Evolutionary conservation across 805 yeast genomes (phyloP).

Genomic region (Candida parachauliodes): DNA sequence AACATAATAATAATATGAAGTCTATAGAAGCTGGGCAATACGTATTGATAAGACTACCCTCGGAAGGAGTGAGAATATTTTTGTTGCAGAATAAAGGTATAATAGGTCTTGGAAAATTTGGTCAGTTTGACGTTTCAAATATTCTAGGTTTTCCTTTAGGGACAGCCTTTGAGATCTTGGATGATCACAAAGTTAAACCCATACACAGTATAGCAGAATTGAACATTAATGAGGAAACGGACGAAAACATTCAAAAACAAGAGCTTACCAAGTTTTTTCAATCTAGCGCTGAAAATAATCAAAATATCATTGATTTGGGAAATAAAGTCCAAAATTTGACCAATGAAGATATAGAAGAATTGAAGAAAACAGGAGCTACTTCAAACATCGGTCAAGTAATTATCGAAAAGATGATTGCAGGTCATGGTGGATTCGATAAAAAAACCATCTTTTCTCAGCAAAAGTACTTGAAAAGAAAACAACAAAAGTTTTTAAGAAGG

Average conservation of each 20-base stretch:
- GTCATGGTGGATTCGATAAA: slow-evolving; percentile 82
- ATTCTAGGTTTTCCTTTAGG: slow-evolving; percentile 83
- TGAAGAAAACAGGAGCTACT: slow-evolving; percentile 69
- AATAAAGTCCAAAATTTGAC: slow-evolving; percentile 68
- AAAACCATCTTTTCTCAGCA: slow-evolving; percentile 89
- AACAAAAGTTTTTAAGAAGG: slow-evolving; percentile 81
- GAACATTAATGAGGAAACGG: slow-evolving; percentile 20
- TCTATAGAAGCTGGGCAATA: slow-evolving; percentile 46
- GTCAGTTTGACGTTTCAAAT: slow-evolving; percentile 71
- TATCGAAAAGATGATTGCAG: slow-evolving; percentile 74
- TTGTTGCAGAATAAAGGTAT: slow-evolving; percentile 57
- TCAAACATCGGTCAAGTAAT: slow-evolving; percentile 67
- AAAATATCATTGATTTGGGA: slow-evolving; percentile 65
- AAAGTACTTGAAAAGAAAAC: slow-evolving; percentile 87
- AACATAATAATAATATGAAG: slow-evolving; percentile 4
- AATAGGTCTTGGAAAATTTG: slow-evolving; percentile 86
- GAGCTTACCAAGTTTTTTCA: slow-evolving; percentile 34
- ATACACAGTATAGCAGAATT: slow-evolving; percentile 34
- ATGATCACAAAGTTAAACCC: slow-evolving; percentile 49
- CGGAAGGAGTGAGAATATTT: slow-evolving; percentile 73
- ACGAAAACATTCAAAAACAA: slow-evolving; percentile 32
- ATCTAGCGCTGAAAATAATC: slow-evolving; percentile 57
- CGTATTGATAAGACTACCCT: slow-evolving; percentile 74
- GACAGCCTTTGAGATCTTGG: slow-evolving; percentile 80
- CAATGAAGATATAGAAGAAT: slow-evolving; percentile 75